phyloP scores from a whole-genome alignment of 495 filamentous ascomycete species.

The Tuber magnatum region DNA sequence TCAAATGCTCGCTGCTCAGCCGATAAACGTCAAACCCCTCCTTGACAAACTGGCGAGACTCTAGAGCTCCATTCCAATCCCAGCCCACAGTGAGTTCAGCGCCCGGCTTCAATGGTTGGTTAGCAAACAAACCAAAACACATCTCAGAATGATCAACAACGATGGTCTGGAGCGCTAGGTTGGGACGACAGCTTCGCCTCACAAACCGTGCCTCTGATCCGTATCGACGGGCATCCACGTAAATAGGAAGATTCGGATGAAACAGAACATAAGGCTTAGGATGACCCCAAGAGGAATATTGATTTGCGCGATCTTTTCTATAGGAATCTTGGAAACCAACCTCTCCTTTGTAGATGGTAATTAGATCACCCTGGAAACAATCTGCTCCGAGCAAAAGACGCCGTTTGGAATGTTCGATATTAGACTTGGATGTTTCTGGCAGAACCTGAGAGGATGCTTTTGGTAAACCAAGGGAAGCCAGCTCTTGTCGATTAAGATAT shows the following conservation, averaged over 20 bases:
- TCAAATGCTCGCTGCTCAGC: slow-evolving; percentile 46
- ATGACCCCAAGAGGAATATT: slow-evolving; percentile 67
- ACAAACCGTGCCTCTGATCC: slow-evolving; percentile 78
- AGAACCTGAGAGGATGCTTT: slow-evolving; percentile 23
- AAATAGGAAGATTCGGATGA: slow-evolving; percentile 71
- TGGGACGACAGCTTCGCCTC: slow-evolving; percentile 80
- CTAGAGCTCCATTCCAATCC: slow-evolving; percentile 49
- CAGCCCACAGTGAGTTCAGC: slow-evolving; percentile 61
- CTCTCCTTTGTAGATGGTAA: slow-evolving; percentile 81
- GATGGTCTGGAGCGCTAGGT: slow-evolving; percentile 70
- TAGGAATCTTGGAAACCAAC: slow-evolving; percentile 75
- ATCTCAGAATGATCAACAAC: slow-evolving; percentile 63
- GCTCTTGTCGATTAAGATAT: slow-evolving; percentile 19
- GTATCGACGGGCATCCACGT: slow-evolving; percentile 80
- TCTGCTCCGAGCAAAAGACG: slow-evolving; percentile 57
- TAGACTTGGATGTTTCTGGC: slow-evolving; percentile 28
- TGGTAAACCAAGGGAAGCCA: slow-evolving; percentile 22
- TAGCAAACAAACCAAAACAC: slow-evolving; percentile 85
- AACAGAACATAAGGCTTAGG: slow-evolving; percentile 83
- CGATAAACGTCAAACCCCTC: slow-evolving; percentile 41
- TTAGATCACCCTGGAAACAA: slow-evolving; percentile 59
- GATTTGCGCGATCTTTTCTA: slow-evolving; percentile 60
- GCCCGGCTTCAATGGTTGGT: slow-evolving; percentile 55
- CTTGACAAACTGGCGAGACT: slow-evolving; percentile 41
- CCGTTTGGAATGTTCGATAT: slow-evolving; percentile 52